Base-by-base conservation (phyloP, 148 eudicot species). In the Chenopodium berlandieri region DNA sequence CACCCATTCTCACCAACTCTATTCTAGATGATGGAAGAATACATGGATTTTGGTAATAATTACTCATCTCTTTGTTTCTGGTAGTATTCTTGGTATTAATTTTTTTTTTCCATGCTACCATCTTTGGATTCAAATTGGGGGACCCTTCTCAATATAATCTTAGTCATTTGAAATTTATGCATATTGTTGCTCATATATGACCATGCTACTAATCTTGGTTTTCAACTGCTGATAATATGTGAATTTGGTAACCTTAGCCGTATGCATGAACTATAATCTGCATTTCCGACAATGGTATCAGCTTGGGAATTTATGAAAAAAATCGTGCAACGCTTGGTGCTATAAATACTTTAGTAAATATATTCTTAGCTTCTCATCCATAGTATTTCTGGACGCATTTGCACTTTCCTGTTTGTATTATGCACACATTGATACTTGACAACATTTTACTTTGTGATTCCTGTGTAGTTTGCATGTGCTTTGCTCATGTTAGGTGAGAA, bases 401-500 rank as follows among this genome's bases (percentile, higher is more conserved):
- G n/a, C 11, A 34, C 2, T 70, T 37, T 19, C 73, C n/a, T 19
- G 7, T 48, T 32, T 70, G 47, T 34, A 14, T 70, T 16, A 13
- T 31, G 1, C 1, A 0, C 4, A 34, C 37, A 34, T 14, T 27
- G 30, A 27, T 54, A 13, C 19, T 19, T 22, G 75, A 64, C 54
- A 16, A 77, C 34, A 66, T 31, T 69, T 27, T 63, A 7, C n/a
- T 19, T 50, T 52, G 19, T 75, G 8, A 63, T 60, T 50, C 6
- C 13, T 79, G 44, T 66, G 63, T 79, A 86, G 88, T 79, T 86
- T 81, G 89, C 90, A 27, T 88, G 89, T 77, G 87, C 91, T 80
- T 77, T 89, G 83, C 82, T 89, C 75, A 79, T 86, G 84, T 80
- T 80, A 68, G 90, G 91, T 56, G 85, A 86, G 84, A 88, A 88